Evolutionary conservation across 441 rosid species (phyloP), one percentile per base, ranked within the genome.

Genomic region (Syzygium syzygioides): DNA sequence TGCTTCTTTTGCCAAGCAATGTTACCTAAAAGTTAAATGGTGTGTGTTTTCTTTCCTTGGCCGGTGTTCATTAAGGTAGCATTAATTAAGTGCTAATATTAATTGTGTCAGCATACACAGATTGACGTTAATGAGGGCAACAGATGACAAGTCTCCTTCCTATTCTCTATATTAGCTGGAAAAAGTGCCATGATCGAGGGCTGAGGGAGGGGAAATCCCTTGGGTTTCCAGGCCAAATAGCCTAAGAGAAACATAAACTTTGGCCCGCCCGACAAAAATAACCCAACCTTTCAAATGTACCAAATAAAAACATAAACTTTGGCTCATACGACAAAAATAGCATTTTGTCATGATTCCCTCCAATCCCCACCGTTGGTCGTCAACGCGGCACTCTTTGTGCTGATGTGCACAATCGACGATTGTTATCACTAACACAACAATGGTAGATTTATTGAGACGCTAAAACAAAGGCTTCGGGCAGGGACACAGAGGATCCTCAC

Each of bases 401-500:
- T 32, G 9, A 14, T 0, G 18, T 60, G 32, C 68, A 14, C 68
- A 60, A 60, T 28, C 34, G 32, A 60, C 15, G n/a, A 11, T 12
- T 59, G 3, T 59, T 12, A 59, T 59, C 14, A 14, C n/a, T 59
- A 11, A 59, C n/a, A 26, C 26, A 59, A 60, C 32, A 0, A 60
- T 14, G 68, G 18, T 60, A 60, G 9, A 60, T 60, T 60, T 60
- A 28, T 60, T 3, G 68, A 6, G 4, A 28, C 68, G 9, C 19
- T n/a, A 62, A 62, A n/a, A n/a, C 64, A 59, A 62, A 62, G 68
- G 68, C 68, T 14, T 14, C 9, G 18, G 18, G 30, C 2, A 0
- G 34, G 9, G 32, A 30, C 18, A 3, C 28, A 60, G 9, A 60
- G 68, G 7, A 28, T 57, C 62, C 12, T 3, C 0, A 0, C 26